phyloP scores from a whole-genome alignment of 2,329 filamentous ascomycete species.

The Falciphora oryzae region DNA sequence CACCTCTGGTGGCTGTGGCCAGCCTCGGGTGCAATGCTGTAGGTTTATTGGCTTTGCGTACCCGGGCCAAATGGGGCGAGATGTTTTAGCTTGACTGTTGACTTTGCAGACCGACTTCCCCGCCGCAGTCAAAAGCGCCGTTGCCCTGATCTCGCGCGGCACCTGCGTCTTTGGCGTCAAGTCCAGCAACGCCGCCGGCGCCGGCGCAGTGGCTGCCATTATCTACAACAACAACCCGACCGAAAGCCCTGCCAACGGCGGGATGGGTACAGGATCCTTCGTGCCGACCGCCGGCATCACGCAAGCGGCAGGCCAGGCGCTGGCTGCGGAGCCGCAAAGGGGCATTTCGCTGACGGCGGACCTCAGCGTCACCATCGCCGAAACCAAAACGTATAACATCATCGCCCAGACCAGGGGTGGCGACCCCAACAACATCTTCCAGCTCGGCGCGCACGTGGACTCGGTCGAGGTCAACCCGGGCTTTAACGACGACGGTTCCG shows the following conservation, averaged over 20 bases:
- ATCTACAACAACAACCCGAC: slow-evolving; percentile 68
- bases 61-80: too few relatives aligned
- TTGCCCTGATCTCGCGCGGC: slow-evolving; percentile 67
- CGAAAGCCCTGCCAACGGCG: slow-evolving; percentile 57
- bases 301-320: slow-evolving; percentile 49
- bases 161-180: slow-evolving; percentile 67
- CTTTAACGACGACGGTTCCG: slow-evolving; percentile 75
- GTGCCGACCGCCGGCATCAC: slow-evolving; percentile 64
- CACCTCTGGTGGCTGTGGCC: slow-evolving; percentile 38
- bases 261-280: slow-evolving; percentile 58
- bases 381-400: slow-evolving; percentile 52
- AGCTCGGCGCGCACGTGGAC: slow-evolving; percentile 60
- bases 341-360: not conserved
- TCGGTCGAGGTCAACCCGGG: slow-evolving; percentile 59
- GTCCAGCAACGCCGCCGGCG: slow-evolving; percentile 59
- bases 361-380: slow-evolving; percentile 31
- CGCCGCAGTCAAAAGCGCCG: slow-evolving; percentile 48
- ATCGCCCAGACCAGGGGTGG: slow-evolving; percentile 56
- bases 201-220: slow-evolving; percentile 65
- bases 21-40: slow-evolving; percentile 44
- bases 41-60: not conserved
- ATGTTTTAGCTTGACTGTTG: too few relatives aligned
- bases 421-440: slow-evolving; percentile 57
- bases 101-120: slow-evolving; percentile 51
- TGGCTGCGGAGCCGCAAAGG: slow-evolving; percentile 39